phyloP scores from a whole-genome alignment of 2,329 filamentous ascomycete species.

The Colletotrichum ledebouriae region DNA sequence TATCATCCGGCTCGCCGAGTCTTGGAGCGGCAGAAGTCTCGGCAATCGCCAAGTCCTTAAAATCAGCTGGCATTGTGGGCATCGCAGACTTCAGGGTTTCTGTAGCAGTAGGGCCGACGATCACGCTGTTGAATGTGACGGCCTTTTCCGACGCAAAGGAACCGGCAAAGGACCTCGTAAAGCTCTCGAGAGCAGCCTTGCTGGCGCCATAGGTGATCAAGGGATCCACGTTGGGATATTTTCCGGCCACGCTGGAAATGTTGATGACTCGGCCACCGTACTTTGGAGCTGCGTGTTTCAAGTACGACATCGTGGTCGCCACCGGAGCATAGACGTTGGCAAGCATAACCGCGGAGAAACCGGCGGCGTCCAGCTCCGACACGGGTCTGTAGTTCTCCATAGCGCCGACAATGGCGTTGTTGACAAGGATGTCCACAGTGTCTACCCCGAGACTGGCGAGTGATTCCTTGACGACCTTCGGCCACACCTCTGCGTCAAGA shows the following conservation, averaged over 20 bases:
- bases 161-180: constrained; percentile 48
- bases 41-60: neutral
- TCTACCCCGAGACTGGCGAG: neutral
- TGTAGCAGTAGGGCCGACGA: constrained; percentile 48
- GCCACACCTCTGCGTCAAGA: neutral
- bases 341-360: constrained; percentile 19
- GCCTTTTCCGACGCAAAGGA: constrained; percentile 47
- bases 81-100: neutral
- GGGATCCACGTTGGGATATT: neutral
- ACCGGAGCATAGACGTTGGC: constrained; percentile 40
- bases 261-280: constrained; percentile 51
- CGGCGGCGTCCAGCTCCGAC: neutral
- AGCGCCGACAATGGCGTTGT: constrained; percentile 18
- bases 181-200: constrained; percentile 51
- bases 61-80: fast-evolving
- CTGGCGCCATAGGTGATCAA: constrained; percentile 48
- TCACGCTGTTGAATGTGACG: constrained; percentile 50
- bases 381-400: neutral
- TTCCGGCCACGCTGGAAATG: constrained; percentile 47
- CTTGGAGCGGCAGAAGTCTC: constrained; percentile 1
- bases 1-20: constrained; percentile 1
- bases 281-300: constrained; percentile 49
- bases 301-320: constrained; percentile 49
- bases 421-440: constrained; percentile 26
- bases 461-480: constrained; percentile 1